Percentiles rank a stretch among this genome's conserved stretches.
Conservation (phyloP, 148 eudicot genomes). For the Spergularia bocconei region DNA sequence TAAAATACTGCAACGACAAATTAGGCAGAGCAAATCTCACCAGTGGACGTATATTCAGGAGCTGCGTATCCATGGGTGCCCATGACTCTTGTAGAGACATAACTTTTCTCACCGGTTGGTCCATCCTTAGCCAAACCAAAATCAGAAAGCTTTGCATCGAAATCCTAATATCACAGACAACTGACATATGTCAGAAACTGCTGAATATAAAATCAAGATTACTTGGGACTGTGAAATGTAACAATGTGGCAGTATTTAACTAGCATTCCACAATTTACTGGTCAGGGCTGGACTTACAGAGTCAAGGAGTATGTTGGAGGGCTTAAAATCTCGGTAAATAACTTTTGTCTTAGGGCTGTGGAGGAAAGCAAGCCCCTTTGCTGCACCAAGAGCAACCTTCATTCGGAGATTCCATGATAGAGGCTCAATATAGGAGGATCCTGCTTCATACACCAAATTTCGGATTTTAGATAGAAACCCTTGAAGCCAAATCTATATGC, state of each 20-base stretch:
- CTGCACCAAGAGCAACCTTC: slow-evolving; percentile 84
- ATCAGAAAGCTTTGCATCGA: slow-evolving; percentile 81
- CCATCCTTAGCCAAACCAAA: slow-evolving; percentile 91
- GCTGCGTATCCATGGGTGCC: slow-evolving; percentile 52
- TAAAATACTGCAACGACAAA: background rate
- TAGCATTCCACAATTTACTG: background rate
- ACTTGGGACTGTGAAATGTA: too few relatives aligned
- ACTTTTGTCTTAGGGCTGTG: slow-evolving; percentile 76
- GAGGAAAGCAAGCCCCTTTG: slow-evolving; percentile 82
- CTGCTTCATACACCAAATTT: slow-evolving; percentile 36
- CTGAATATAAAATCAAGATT: background rate
- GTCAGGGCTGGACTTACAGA: slow-evolving; percentile 43
- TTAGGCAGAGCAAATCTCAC: slow-evolving; percentile 17
- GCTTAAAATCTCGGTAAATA: slow-evolving; percentile 78
- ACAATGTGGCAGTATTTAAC: background rate
- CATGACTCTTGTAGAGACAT: slow-evolving; percentile 84
- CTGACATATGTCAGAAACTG: background rate
- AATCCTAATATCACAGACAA: slow-evolving; percentile 38
- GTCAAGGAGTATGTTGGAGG: slow-evolving; percentile 82
- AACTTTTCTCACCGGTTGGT: slow-evolving; percentile 56
- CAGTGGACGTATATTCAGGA: slow-evolving; percentile 43
- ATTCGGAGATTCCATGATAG: slow-evolving; percentile 71
- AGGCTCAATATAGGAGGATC: slow-evolving; percentile 59
- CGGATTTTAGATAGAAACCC: background rate
- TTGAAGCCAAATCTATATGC: background rate